Evolutionary conservation across 495 filamentous ascomycete species (phyloP).

Genomic region (Aspergillus affinis): DNA sequence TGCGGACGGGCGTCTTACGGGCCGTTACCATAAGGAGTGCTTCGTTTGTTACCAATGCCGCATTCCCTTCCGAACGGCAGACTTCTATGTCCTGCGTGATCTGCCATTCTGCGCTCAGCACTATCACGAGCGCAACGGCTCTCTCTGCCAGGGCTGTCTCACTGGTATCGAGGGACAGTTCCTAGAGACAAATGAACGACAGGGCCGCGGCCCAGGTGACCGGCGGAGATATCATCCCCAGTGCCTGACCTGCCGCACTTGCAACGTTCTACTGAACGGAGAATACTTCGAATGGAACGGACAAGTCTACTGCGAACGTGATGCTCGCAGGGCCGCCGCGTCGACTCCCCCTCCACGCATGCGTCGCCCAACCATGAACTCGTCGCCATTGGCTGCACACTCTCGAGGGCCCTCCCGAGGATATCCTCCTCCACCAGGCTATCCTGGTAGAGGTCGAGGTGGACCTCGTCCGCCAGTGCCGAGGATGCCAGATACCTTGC

Average conservation of each 20-base stretch:
- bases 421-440: conserved; percentile 21
- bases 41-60: conserved; percentile 88
- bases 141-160: conserved; percentile 76
- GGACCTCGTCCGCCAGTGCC: conserved; percentile 22
- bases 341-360: conserved; percentile 34
- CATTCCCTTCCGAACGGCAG: conserved; percentile 78
- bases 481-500: conserved; percentile 13
- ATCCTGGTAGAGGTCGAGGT: conserved; percentile 23
- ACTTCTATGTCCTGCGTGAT: conserved; percentile 90
- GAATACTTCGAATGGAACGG: conserved; percentile 72
- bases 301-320: conserved; percentile 76
- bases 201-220: conserved; percentile 44
- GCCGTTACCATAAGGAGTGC: conserved; percentile 89
- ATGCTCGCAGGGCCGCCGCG: conserved; percentile 66
- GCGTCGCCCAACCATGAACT: conserved; percentile 32
- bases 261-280: conserved; percentile 54
- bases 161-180: conserved; percentile 91
- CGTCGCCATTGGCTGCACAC: conserved; percentile 29
- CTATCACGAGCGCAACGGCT: conserved; percentile 89
- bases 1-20: conserved; percentile 89
- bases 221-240: conserved; percentile 79
- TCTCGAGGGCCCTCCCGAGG: conserved; percentile 13
- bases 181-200: conserved; percentile 66
- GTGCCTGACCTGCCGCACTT: conserved; percentile 76
- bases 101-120: conserved; percentile 87